These are phyloP conservation scores for Mycena vulgaris DNA, from an alignment of 768 basidiomycete species.

Conservation along the genomic window DNA sequence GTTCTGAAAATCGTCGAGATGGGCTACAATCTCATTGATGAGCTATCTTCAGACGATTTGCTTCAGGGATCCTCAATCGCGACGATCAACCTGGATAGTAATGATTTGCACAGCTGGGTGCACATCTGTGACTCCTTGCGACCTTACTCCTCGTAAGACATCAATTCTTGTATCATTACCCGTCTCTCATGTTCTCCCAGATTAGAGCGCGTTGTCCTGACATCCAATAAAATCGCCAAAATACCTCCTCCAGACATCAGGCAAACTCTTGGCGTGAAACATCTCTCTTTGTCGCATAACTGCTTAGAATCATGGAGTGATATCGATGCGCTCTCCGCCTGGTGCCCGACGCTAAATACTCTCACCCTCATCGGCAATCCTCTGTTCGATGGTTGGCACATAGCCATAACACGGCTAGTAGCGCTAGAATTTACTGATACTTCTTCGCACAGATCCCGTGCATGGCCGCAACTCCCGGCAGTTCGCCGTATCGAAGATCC, in stretches of 20 bases:
- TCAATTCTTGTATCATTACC: conserved; percentile 29
- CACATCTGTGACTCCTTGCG: conserved; percentile 61
- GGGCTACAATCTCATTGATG: conserved; percentile 75
- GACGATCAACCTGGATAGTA: conserved; percentile 80
- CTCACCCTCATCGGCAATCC: conserved; percentile 78
- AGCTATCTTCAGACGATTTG: conserved; percentile 36
- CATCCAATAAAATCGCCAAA: conserved; percentile 69
- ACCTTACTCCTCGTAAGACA: conserved; percentile 63
- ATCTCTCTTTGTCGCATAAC: conserved; percentile 79
- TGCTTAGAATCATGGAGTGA: conserved; percentile 69
- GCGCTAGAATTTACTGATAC: too few relatives aligned
- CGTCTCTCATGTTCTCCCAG: conserved; percentile 53
- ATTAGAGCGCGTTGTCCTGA: conserved; percentile 75
- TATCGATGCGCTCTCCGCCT: conserved; percentile 74
- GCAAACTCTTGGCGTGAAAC: conserved; percentile 58
- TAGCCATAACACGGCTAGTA: too few relatives aligned
- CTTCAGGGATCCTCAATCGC: conserved; percentile 53
- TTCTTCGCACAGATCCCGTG: conserved; percentile 51
- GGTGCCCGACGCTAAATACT: conserved; percentile 79
- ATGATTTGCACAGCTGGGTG: conserved; percentile 72
- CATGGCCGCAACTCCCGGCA: conserved; percentile 64
- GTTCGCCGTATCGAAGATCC: conserved; percentile 76
- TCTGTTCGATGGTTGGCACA: conserved; percentile 66
- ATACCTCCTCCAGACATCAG: conserved; percentile 62
- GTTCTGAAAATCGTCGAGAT: conserved; percentile 71